These are phyloP conservation scores for Mucuna pruriens DNA, from an alignment of 306 rosid genomes.

Conservation along the genomic window DNA sequence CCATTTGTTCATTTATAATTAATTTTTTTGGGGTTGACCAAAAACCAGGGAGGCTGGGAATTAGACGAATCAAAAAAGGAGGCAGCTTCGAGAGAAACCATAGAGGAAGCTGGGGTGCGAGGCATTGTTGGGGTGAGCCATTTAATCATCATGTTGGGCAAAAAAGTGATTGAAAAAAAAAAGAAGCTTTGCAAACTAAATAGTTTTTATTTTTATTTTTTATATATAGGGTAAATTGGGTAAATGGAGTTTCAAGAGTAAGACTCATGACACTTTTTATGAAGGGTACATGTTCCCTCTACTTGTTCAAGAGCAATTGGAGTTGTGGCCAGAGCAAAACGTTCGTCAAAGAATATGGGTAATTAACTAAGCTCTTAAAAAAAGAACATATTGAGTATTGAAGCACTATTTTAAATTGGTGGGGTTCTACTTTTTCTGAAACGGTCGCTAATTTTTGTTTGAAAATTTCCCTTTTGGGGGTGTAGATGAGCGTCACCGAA, in stretches of 20 bases:
- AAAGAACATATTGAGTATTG: not conserved
- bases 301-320: constrained; percentile 79
- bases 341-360: constrained; percentile 85
- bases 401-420: not conserved
- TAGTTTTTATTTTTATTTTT: not conserved
- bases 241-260: constrained; percentile 92
- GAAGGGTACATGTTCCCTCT: constrained; percentile 96
- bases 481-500: constrained; percentile 74
- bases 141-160: not conserved
- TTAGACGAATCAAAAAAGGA: constrained; percentile 79
- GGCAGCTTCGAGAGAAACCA: constrained; percentile 86
- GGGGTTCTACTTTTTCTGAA: not conserved
- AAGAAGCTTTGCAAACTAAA: not conserved
- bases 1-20: not conserved
- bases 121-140: constrained; percentile 74
- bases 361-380: constrained; percentile 17
- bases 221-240: constrained; percentile 71
- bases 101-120: constrained; percentile 93
- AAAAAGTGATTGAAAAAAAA: not conserved
- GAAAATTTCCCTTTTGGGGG: not conserved
- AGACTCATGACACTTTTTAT: constrained; percentile 68
- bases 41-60: constrained; percentile 94
- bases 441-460: not conserved
- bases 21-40: constrained; percentile 24
- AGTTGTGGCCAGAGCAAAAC: constrained; percentile 87